A percentile compares a stretch with the other conserved stretches of the same genome.
Conservation (phyloP, 2,329 filamentous ascomycete genomes). For the Apiospora koreana region DNA sequence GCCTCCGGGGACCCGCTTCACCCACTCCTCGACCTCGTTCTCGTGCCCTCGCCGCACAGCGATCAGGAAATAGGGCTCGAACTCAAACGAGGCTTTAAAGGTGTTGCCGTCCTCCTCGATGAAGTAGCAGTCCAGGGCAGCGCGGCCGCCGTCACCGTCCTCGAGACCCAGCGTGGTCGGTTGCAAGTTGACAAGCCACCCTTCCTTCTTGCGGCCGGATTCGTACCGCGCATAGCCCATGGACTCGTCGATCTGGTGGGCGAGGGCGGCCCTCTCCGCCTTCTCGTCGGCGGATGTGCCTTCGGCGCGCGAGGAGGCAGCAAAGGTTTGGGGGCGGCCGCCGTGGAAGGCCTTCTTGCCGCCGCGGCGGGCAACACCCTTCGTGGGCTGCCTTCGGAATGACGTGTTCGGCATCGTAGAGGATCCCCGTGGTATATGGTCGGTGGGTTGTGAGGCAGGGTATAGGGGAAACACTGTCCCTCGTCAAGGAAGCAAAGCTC, state of each 20-base stretch:
- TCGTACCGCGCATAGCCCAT: conserved; percentile 96
- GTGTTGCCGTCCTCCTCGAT: conserved; percentile 84
- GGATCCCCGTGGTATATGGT: background rate
- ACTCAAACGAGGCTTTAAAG: conserved; percentile 96
- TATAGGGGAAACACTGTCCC: background rate
- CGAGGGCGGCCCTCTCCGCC: conserved; percentile 79
- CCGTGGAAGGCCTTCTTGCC: conserved; percentile 73
- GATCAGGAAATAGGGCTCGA: conserved; percentile 94
- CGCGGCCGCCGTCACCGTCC: conserved; percentile 77
- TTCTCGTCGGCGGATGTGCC: conserved; percentile 91
- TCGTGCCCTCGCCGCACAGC: conserved; percentile 87
- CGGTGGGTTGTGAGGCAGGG: background rate
- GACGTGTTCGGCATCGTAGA: conserved; percentile 58
- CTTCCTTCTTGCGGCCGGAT: conserved; percentile 74
- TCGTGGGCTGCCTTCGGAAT: conserved; percentile 61
- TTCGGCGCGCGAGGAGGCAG: conserved; percentile 75
- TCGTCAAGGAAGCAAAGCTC: background rate
- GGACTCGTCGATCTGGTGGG: conserved; percentile 87
- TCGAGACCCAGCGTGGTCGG: conserved; percentile 73
- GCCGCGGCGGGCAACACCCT: conserved; percentile 68
- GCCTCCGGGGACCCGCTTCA: conserved; percentile 73
- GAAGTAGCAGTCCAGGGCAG: conserved; percentile 96
- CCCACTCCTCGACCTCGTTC: conserved; percentile 94
- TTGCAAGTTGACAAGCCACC: conserved; percentile 96
- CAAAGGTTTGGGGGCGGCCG: conserved; percentile 67